Evolutionary conservation across 2,329 filamentous ascomycete species (phyloP), one percentile per base, ranked within the genome.

Genomic region (Colletotrichum lentis): DNA sequence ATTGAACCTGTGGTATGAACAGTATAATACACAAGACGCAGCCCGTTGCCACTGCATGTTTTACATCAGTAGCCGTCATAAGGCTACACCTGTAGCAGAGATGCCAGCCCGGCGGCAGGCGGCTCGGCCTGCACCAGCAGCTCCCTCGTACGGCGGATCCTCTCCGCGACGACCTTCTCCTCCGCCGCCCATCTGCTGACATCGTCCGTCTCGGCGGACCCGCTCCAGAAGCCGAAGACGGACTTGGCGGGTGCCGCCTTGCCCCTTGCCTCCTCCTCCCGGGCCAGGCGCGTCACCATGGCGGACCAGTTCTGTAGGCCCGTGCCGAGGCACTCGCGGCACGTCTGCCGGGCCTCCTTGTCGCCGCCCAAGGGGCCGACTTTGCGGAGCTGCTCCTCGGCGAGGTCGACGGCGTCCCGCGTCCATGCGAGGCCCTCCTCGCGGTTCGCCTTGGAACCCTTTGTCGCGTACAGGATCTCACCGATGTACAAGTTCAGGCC

Each of bases 401-500:
- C 91, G 1, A 91, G 81, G 72, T 94, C 91, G 39, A 97, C 93
- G 31, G 91, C 94, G 70, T 97, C 93, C 63, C 93, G 88, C 0
- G 95, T 97, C 95, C 95, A 98, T 6, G 89, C 89, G 2, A 97
- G 83, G 0, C 94, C 95, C 69, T 91, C 90, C 56, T 92, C 89
- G 58, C 83, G 81, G 20, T 78, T 80, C 1, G 75, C 73, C 39
- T 77, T 78, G 4, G 76, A 69, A 4, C 82, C 80, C n/a, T 86
- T 85, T 5, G 86, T 86, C 0, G 92, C 87, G 77, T 91, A 97
- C 39, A 98, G 85, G 59, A 98, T 97, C 80, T 98, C 95, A 67
- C 95, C 95, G 70, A 98, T 95, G 78, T 97, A 96, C 27, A 94
- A 86, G 83, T 93, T 94, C 16, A 97, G 80, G 0, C 88, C 93